Conservation (phyloP, 805 yeast genomes). For the Monosporozyma unispora region DNA sequence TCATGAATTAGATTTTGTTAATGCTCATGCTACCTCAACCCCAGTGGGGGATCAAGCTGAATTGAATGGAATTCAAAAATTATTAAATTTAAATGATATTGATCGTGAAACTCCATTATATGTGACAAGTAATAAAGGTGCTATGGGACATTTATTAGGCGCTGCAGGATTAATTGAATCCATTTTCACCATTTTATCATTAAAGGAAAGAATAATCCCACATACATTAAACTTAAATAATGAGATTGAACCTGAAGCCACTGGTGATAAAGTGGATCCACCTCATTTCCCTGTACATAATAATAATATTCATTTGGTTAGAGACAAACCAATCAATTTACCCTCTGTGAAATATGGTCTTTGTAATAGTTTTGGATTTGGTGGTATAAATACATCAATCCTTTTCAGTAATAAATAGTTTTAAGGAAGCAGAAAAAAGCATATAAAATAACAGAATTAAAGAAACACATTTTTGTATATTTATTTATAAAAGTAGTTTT, state of each 20-base stretch:
- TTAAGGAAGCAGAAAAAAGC: no score
- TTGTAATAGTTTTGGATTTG: constrained; percentile 93
- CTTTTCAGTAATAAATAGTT: constrained; percentile 35
- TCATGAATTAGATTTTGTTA: constrained; percentile 58
- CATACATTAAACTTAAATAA: constrained; percentile 68
- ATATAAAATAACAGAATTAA: neutral
- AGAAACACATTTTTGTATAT: neutral
- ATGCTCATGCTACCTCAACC: constrained; percentile 97
- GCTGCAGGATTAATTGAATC: constrained; percentile 96
- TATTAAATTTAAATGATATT: constrained; percentile 12
- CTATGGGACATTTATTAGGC: constrained; percentile 89
- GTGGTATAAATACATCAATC: constrained; percentile 85
- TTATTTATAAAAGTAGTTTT: no score
- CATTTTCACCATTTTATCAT: constrained; percentile 63
- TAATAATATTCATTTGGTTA: constrained; percentile 46
- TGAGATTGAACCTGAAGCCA: constrained; percentile 20
- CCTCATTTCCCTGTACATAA: neutral
- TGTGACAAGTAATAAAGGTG: constrained; percentile 80
- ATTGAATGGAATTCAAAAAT: constrained; percentile 51
- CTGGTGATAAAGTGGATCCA: neutral
- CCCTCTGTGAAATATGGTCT: constrained; percentile 48
- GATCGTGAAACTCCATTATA: constrained; percentile 24
- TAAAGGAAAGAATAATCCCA: constrained; percentile 52
- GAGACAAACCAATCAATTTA: constrained; percentile 34
- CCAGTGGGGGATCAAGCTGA: constrained; percentile 84